A percentile compares a stretch with the other conserved stretches of the same genome.
Evolutionary conservation across 495 filamentous ascomycete genomes (phyloP).

Genomic region (Staphylotrichum tortipilum): DNA sequence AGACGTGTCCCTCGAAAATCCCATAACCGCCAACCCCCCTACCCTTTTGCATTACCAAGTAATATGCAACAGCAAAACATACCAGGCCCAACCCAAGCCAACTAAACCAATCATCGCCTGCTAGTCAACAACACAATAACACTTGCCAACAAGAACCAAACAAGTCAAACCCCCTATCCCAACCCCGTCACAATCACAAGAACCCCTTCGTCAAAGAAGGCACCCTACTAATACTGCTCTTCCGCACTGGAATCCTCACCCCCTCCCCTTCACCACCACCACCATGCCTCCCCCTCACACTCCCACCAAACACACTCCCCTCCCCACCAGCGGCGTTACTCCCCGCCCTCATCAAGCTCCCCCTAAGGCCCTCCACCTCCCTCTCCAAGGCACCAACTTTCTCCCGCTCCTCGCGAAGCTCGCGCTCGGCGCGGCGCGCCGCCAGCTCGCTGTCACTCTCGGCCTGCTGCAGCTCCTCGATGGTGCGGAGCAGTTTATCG

Average conservation of each 20-base stretch:
- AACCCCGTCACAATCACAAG: conserved; percentile 24
- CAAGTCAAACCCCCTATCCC: neutral
- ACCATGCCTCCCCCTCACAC: conserved; percentile 25
- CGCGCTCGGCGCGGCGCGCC: conserved; percentile 76
- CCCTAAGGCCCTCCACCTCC: conserved; percentile 80
- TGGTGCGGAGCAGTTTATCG: conserved; percentile 76
- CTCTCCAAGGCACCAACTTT: conserved; percentile 73
- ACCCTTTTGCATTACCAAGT: too few relatives aligned
- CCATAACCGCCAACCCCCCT: too few relatives aligned
- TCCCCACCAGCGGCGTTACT: neutral
- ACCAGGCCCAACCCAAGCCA: too few relatives aligned
- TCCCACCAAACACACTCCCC: conserved; percentile 25
- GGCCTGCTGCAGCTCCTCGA: conserved; percentile 84
- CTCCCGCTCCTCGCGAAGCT: conserved; percentile 82
- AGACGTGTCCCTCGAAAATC: neutral
- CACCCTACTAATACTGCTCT: conserved; percentile 46
- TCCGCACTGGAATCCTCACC: conserved; percentile 44
- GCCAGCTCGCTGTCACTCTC: conserved; percentile 73
- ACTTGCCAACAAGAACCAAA: neutral
- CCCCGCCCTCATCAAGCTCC: conserved; percentile 54
- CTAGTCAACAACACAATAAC: too few relatives aligned
- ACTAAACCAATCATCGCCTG: too few relatives aligned
- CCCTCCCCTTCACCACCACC: conserved; percentile 23
- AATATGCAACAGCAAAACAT: too few relatives aligned
- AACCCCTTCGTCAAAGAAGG: conserved; percentile 50